These are phyloP conservation scores for Aspergillus sp. DNA, from an alignment of 2,329 filamentous ascomycete species.

Conservation along the genomic window DNA sequence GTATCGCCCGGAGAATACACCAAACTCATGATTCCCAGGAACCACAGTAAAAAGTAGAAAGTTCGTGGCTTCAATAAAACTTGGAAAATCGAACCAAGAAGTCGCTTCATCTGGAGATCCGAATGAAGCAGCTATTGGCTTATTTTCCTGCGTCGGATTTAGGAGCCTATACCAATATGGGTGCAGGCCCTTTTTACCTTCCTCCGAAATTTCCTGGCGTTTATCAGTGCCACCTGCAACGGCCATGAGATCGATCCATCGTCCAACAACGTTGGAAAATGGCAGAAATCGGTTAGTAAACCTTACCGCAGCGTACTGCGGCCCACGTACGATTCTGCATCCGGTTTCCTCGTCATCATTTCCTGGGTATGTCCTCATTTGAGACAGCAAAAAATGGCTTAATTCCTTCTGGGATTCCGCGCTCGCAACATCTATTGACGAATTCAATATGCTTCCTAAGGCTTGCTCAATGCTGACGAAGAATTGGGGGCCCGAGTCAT, in stretches of 20 bases:
- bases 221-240: slow-evolving; percentile 63
- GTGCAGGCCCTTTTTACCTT: slow-evolving; percentile 85
- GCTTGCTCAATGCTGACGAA: slow-evolving; percentile 88
- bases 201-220: slow-evolving; percentile 80
- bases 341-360: slow-evolving; percentile 40
- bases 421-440: slow-evolving; percentile 51
- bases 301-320: slow-evolving; percentile 77
- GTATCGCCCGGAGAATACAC: slow-evolving; percentile 29
- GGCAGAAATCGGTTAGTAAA: slow-evolving; percentile 87
- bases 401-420: slow-evolving; percentile 44
- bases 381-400: slow-evolving; percentile 63
- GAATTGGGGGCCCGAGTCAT: slow-evolving; percentile 70
- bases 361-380: slow-evolving; percentile 58
- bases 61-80: slow-evolving; percentile 35
- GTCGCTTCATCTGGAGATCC: slow-evolving; percentile 56
- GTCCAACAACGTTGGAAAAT: slow-evolving; percentile 73
- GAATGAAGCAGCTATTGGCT: slow-evolving; percentile 34
- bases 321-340: slow-evolving; percentile 63
- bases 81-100: slow-evolving; percentile 41
- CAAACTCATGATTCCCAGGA: slow-evolving; percentile 34
- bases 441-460: slow-evolving; percentile 72
- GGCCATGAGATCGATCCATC: slow-evolving; percentile 88
- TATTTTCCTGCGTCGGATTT: slow-evolving; percentile 51
- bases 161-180: slow-evolving; percentile 69
- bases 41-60: slow-evolving; percentile 33